Conservation (phyloP, 1,284 basidiomycete genomes). For the Porogramme epimiltina region DNA sequence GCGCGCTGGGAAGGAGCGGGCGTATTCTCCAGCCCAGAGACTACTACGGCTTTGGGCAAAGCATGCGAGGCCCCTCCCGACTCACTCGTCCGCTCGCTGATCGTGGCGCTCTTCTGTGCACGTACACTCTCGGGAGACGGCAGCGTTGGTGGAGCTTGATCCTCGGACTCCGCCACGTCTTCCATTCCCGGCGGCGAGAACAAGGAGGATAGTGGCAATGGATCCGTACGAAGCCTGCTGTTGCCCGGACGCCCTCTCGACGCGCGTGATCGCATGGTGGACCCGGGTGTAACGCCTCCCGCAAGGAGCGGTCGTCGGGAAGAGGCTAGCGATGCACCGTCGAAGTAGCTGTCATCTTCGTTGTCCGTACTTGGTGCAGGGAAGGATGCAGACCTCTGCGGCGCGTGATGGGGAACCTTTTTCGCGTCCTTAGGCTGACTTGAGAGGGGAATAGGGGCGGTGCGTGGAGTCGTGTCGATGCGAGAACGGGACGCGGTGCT, state of each 20-base stretch:
- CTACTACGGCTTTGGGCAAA: slow-evolving; percentile 64
- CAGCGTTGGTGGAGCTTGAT: slow-evolving; percentile 1
- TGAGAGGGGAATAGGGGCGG: slow-evolving; percentile 16
- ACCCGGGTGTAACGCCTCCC: slow-evolving; percentile 17
- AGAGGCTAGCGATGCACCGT: slow-evolving; percentile 29
- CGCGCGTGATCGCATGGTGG: slow-evolving; percentile 26
- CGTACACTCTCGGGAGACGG: slow-evolving; percentile 8
- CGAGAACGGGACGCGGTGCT: slow-evolving; percentile 35
- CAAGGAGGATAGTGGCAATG: slow-evolving; percentile 22
- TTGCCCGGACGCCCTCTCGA: slow-evolving; percentile 20
- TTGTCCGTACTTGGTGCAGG: slow-evolving; percentile 19
- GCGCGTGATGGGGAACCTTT: slow-evolving; percentile 7
- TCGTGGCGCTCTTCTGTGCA: slow-evolving; percentile 10
- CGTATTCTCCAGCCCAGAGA: slow-evolving; percentile 70
- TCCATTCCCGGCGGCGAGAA: slow-evolving; percentile 15
- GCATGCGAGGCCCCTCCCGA: slow-evolving; percentile 23
- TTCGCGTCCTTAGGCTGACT: slow-evolving; percentile 9
- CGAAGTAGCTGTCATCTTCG: slow-evolving; percentile 26
- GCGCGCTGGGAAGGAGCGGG: slow-evolving; percentile 58
- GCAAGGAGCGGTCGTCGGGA: slow-evolving; percentile 26
- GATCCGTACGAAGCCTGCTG: slow-evolving; percentile 28
- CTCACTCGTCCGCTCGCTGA: slow-evolving; percentile 13
- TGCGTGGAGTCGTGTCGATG: slow-evolving; percentile 16
- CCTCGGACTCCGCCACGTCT: slow-evolving; percentile 8
- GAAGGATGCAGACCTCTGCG: slow-evolving; percentile 26